Percentiles rank a stretch among this genome's conserved stretches.
Evolutionary conservation across 257 asterid species (phyloP).

Genomic region (Buddleja alternifolia): DNA sequence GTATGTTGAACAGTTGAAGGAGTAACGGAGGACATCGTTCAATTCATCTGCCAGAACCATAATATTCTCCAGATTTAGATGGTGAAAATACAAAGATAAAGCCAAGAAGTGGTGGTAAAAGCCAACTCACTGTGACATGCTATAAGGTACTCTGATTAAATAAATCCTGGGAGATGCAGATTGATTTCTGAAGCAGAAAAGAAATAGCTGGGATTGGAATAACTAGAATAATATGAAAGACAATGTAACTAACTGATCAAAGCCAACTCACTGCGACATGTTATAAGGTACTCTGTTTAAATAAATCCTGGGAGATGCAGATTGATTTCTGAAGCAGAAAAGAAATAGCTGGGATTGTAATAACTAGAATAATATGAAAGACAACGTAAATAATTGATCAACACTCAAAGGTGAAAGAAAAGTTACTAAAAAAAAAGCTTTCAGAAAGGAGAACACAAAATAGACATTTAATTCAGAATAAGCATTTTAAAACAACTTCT

Average conservation of each 20-base stretch:
- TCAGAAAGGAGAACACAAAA: not conserved
- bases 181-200: constrained; percentile 12
- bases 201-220: constrained; percentile 5
- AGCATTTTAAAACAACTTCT: not conserved
- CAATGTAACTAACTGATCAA: not conserved
- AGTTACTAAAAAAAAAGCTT: not conserved
- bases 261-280: not conserved
- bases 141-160: not conserved
- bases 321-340: constrained; percentile 8
- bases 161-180: constrained; percentile 5
- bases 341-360: constrained; percentile 8
- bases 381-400: not conserved
- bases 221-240: not conserved
- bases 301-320: constrained; percentile 7
- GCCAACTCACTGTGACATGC: not conserved
- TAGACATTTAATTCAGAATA: no score
- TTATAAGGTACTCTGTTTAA: not conserved
- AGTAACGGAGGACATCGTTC: constrained; percentile 9
- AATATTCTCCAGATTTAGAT: constrained; percentile 22
- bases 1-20: constrained; percentile 29
- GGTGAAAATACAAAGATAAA: constrained; percentile 2
- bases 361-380: not conserved
- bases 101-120: constrained; percentile 5
- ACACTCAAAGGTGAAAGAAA: not conserved
- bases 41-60: constrained; percentile 28